phyloP scores from a whole-genome alignment of 345 rosid genomes.

The Gossypium sturtianum region DNA sequence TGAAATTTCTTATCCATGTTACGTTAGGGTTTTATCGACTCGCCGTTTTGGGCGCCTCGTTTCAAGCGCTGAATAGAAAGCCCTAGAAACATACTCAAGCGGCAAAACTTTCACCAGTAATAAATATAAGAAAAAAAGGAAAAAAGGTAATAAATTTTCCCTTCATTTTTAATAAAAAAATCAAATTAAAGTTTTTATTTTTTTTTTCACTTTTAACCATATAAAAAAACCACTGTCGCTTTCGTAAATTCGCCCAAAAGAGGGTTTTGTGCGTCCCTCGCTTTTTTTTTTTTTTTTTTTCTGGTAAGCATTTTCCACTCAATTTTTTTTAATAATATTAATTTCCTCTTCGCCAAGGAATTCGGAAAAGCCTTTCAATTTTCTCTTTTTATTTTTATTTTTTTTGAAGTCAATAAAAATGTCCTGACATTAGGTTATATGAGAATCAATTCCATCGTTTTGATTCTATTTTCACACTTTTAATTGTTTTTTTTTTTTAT shows the following conservation, averaged over 20 bases:
- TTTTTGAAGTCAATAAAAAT: not conserved
- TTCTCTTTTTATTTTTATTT: not conserved
- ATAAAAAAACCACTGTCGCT: not conserved
- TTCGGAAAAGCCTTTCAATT: conserved; percentile 5
- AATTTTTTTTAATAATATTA: not conserved
- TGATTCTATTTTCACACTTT: not conserved
- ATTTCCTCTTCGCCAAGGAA: conserved; percentile 27
- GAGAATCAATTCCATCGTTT: not conserved
- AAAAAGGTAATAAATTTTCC: not conserved
- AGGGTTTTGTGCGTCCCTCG: not conserved
- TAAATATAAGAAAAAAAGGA: not conserved
- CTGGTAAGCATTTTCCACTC: not conserved
- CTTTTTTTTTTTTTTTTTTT: not conserved
- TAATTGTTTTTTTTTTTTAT: not conserved
- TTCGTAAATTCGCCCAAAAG: conserved; percentile 13
- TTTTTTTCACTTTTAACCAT: no score
- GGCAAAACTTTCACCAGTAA: not conserved
- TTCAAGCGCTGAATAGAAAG: not conserved
- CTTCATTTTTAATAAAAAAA: not conserved
- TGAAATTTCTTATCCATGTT: not conserved
- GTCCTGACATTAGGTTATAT: not conserved
- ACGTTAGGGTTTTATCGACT: not conserved
- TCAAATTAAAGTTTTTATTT: no score
- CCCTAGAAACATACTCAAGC: conserved; percentile 8
- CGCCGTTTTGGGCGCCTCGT: conserved; percentile 7